Percentiles rank a stretch among this genome's conserved stretches.
Conservation (phyloP, 805 yeast species). For the Tanozyma kutaoensis region DNA sequence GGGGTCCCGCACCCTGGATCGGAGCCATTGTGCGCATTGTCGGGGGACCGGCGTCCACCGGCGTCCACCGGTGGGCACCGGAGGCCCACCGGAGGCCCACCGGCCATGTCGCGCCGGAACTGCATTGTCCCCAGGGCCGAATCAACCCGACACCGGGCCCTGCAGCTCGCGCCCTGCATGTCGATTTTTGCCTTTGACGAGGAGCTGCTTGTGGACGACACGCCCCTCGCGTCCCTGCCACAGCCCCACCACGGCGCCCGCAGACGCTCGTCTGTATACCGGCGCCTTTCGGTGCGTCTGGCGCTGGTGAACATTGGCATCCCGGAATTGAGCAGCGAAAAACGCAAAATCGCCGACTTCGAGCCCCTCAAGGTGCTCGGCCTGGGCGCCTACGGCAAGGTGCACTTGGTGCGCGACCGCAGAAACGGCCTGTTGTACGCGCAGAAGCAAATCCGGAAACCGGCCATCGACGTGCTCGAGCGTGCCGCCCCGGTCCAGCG, state of each 20-base stretch:
- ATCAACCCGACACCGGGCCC: neutral
- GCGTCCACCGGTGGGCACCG: neutral
- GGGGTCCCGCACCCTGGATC: neutral
- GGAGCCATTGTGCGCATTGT: neutral
- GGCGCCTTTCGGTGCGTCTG: slow-evolving; percentile 8
- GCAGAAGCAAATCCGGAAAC: slow-evolving; percentile 28
- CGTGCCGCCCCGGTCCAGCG: slow-evolving; percentile 8
- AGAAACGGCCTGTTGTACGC: slow-evolving; percentile 27
- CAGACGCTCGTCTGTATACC: slow-evolving; percentile 7
- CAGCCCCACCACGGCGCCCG: no score
- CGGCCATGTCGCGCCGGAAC: neutral
- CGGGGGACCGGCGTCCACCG: slow-evolving; percentile 1
- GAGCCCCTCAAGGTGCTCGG: slow-evolving; percentile 31
- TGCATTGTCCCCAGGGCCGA: neutral
- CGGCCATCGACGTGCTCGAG: slow-evolving; percentile 6
- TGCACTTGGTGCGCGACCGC: slow-evolving; percentile 23
- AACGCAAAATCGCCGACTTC: slow-evolving; percentile 24
- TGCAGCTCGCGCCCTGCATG: slow-evolving; percentile 1
- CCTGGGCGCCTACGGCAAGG: slow-evolving; percentile 31
- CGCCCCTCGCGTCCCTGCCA: neutral
- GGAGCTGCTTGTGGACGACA: slow-evolving; percentile 5
- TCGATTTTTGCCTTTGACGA: slow-evolving; percentile 8
- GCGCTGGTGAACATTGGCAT: no score
- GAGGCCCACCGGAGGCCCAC: slow-evolving; percentile 1
- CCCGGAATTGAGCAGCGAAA: no score